A percentile compares a stretch with the other conserved stretches of the same genome.
Conservation (phyloP, 1,284 basidiomycete genomes). For the Jaminaea rosea region DNA sequence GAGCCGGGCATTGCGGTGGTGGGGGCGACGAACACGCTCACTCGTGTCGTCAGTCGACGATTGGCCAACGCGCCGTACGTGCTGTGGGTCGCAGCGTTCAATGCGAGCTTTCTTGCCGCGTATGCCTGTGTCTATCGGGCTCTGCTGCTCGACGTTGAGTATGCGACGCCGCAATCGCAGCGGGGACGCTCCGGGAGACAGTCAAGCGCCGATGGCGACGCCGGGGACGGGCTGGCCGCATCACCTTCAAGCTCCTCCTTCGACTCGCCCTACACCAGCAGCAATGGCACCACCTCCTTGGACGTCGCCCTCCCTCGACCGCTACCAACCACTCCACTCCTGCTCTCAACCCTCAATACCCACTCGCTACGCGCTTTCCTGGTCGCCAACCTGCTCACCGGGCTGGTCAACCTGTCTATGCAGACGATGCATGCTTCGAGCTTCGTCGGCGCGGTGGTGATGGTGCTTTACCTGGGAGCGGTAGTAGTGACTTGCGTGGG, state of each 20-base stretch:
- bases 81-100: slow-evolving; percentile 81
- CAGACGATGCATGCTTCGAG: slow-evolving; percentile 70
- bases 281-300: too few species aligned
- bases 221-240: neutral
- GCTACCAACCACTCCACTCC: neutral
- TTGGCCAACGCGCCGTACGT: slow-evolving; percentile 70
- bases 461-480: slow-evolving; percentile 62
- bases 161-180: too few species aligned
- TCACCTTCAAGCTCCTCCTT: neutral
- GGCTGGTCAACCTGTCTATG: slow-evolving; percentile 70
- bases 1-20: too few species aligned
- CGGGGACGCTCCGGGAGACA: too few species aligned
- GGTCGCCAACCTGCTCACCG: slow-evolving; percentile 75
- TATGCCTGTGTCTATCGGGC: slow-evolving; percentile 69
- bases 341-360: neutral
- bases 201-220: neutral
- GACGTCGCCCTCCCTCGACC: too few species aligned
- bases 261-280: neutral
- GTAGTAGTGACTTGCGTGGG: too few species aligned
- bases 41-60: too few species aligned
- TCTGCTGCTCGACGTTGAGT: slow-evolving; percentile 54
- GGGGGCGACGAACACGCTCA: too few species aligned
- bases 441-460: slow-evolving; percentile 57
- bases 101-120: slow-evolving; percentile 70
- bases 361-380: neutral